A percentile compares a stretch with the other conserved stretches of the same genome.
Evolutionary conservation across 2,329 filamentous ascomycete species (phyloP).

Genomic region (Pezicula radicicola): DNA sequence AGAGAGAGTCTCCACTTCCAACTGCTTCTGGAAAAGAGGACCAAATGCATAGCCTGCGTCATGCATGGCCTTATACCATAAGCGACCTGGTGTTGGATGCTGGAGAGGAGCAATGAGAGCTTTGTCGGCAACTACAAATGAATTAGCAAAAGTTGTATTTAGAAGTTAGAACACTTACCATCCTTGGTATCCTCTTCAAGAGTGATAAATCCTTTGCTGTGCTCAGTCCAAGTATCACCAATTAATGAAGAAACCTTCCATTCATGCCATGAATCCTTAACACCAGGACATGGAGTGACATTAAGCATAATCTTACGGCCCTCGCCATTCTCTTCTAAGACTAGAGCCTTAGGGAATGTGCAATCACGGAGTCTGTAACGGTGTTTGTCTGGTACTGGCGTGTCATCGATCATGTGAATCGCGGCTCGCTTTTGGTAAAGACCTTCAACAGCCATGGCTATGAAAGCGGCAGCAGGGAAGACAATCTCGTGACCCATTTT

Average conservation of each 20-base stretch:
- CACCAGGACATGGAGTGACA: not conserved
- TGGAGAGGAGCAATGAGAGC: not conserved
- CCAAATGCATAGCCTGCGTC: not conserved
- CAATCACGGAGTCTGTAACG: constrained; percentile 4
- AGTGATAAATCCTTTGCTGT: not conserved
- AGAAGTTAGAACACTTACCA: not conserved
- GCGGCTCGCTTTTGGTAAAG: not conserved
- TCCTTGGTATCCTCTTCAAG: not conserved
- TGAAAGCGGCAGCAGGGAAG: not conserved
- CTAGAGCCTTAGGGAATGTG: constrained; percentile 4
- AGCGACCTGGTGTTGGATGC: not conserved
- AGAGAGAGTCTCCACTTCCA: constrained; percentile 1
- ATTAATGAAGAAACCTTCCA: not conserved
- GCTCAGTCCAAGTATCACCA: not conserved
- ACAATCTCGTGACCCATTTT: constrained; percentile 4
- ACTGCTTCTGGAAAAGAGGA: not conserved
- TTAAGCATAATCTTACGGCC: constrained; percentile 1
- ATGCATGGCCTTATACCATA: constrained; percentile 5
- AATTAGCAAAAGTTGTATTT: not conserved
- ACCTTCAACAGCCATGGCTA: constrained; percentile 1
- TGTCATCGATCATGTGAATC: not conserved
- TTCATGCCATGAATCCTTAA: not conserved
- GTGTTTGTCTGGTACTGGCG: not conserved
- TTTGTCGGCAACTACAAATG: not conserved
- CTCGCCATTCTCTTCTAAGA: constrained; percentile 4